Evolutionary conservation across 2,329 filamentous ascomycete genomes (phyloP).

Genomic region (Aspergillus unguis): DNA sequence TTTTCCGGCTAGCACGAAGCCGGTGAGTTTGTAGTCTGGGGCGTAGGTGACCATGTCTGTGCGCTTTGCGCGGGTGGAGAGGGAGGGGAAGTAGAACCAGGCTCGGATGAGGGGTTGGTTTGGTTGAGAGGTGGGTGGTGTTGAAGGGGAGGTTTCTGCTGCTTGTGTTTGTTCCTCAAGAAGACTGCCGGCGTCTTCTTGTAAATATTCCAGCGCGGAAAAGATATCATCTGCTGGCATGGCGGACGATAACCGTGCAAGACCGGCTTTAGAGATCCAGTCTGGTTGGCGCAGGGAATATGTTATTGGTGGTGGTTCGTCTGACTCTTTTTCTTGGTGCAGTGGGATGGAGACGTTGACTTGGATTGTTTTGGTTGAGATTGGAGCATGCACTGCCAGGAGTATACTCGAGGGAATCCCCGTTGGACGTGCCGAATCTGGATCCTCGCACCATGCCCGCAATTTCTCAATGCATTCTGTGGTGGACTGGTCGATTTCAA

Average conservation of each 20-base stretch:
- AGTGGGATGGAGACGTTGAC: conserved; percentile 31
- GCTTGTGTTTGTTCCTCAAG: conserved; percentile 23
- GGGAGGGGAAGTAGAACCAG: conserved; percentile 64
- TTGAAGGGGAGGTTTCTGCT: background rate
- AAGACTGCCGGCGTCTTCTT: conserved; percentile 34
- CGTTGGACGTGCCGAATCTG: conserved; percentile 10
- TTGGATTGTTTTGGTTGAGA: conserved; percentile 25
- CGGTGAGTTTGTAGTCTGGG: conserved; percentile 52
- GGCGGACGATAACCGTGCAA: conserved; percentile 36
- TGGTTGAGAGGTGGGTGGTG: background rate
- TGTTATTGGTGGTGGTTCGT: conserved; percentile 22
- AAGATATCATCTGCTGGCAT: conserved; percentile 48
- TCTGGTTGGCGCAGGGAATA: conserved; percentile 47
- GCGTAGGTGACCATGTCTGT: conserved; percentile 56
- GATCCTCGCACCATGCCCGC: conserved; percentile 26
- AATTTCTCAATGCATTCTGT: conserved; percentile 25
- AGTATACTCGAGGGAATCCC: conserved; percentile 22
- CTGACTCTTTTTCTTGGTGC: conserved; percentile 13
- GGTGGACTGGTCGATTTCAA: conserved; percentile 42
- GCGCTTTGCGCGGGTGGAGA: conserved; percentile 58
- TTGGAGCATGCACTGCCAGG: conserved; percentile 25
- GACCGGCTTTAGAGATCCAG: conserved; percentile 53
- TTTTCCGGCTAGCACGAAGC: conserved; percentile 60
- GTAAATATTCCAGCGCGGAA: conserved; percentile 46
- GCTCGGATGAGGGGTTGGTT: conserved; percentile 46